phyloP scores from a whole-genome alignment of 768 basidiomycete species.

The Termitomyces sp. region DNA sequence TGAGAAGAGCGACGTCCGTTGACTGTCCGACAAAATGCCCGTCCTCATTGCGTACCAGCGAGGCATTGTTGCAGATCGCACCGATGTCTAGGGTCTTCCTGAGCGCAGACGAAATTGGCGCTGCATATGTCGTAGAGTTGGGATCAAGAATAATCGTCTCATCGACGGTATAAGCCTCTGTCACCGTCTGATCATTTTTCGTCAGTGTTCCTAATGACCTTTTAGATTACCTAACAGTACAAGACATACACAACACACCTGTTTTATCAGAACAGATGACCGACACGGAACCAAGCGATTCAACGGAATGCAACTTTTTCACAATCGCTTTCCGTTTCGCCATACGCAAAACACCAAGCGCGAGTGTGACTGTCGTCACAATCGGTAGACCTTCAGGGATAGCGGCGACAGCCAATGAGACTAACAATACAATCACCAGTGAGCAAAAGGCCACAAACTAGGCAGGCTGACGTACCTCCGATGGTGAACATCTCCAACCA shows the following conservation, averaged over 20 bases:
- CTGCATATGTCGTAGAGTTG: constrained; percentile 29
- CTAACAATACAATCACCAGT: constrained; percentile 32
- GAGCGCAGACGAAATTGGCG: constrained; percentile 56
- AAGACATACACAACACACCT: constrained; percentile 36
- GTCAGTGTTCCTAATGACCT: constrained; percentile 72
- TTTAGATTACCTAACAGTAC: not conserved
- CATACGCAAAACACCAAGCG: constrained; percentile 92
- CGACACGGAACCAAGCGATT: constrained; percentile 90
- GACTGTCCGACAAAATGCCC: constrained; percentile 80
- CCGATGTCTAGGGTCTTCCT: constrained; percentile 78
- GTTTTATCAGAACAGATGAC: constrained; percentile 99
- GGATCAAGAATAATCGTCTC: constrained; percentile 69
- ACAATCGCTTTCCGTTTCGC: constrained; percentile 93
- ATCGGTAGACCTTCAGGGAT: constrained; percentile 97
- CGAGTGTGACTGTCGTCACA: constrained; percentile 95
- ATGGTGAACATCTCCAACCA: constrained; percentile 99
- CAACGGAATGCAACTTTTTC: constrained; percentile 94
- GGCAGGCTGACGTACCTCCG: constrained; percentile 58
- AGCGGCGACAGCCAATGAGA: constrained; percentile 96
- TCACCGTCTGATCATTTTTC: constrained; percentile 94
- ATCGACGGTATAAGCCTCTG: constrained; percentile 83
- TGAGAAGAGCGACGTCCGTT: constrained; percentile 89
- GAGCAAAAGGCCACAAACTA: not conserved
- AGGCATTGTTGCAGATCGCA: constrained; percentile 87
- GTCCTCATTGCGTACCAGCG: constrained; percentile 55